Evolutionary conservation across 1,139 yeast genomes (phyloP), one percentile per base, ranked within the genome.

Genomic region (Taiozyma sp.): DNA sequence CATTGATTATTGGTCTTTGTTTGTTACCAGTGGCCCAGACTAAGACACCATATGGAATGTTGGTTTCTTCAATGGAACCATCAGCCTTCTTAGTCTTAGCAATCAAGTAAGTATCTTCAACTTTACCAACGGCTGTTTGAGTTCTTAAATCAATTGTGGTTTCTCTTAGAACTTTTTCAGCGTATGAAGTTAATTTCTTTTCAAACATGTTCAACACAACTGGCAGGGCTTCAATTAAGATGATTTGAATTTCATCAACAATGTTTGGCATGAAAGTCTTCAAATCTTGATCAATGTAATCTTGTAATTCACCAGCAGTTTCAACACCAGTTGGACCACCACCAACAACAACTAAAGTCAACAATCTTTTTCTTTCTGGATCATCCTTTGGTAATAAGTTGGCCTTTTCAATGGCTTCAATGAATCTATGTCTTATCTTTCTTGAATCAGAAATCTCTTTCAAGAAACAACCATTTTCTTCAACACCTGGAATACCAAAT

Each of bases 1-100:
- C 82, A 55, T 85, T 79, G 54, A 86, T 78, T 57, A 92, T 78
- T 51, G 84, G 81, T 73, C 97, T 85, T 58, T 92, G 91, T 62
- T 93, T 91, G 74, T 91, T 91, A 74, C 98, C 98, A 51, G 97
- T 92, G 56, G 97, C 97, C 98, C 98, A 92, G 59, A 92, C 93
- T 62, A 92, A 79, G 65, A 89, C 75, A 65, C 98, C 97, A 69
- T 91, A 92, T 51, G 97, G 97, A 64, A 91, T 75, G n/a, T 40
- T 51, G 38, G 51, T 59, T 59, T 81, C 85, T 47, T 79, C 72
- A 51, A 74, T 71, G 60, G 79, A 77, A 16, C 92, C 93, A 56
- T 84, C 88, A 39, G 81, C 78, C 51, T 77, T 73, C 64, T 87
- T 85, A 57, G 79, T 83, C 65, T 80, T 84, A 49, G 96, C 96